Base-by-base conservation (phyloP, 257 asterid genomes). In the Solanum sitiens region DNA sequence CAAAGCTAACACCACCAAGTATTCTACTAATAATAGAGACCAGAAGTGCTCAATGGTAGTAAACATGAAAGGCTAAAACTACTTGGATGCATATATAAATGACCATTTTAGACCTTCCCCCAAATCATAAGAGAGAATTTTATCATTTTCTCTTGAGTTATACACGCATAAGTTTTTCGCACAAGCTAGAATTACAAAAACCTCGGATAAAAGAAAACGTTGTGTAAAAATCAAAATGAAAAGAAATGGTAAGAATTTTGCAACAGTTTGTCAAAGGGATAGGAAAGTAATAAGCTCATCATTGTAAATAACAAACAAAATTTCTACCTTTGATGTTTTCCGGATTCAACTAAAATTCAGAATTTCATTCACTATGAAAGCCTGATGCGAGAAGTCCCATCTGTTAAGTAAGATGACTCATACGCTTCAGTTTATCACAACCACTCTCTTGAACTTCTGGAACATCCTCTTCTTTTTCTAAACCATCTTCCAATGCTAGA, bases 351-450 rank as follows among this genome's bases (percentile, higher is more conserved):
- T 50, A 50, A 80, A 47, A 47, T 80, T 50, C 70, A 27, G 20
- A 53, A 30, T 30, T 80, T 32, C 70, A 82, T 50, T 53, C 85
- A 47, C 11, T 50, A 13, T 10, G 67, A 45, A 94, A 90, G 33
- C 91, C 92, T 42, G 96, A 89, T 86, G 94, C 91, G 87, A 94
- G 95, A 87, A 91, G 92, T 53, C 93, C 95, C 94, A 93, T 92
- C 91, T 92, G 94, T 88, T 93, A 94, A 59, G 93, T 92, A 83
- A 95, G 93, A 88, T 79, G 89, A 88, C 87, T 92, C 95, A 94
- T 86, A 68, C 61, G 77, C 84, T 89, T 90, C 89, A 88, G 87
- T 73, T 88, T 87, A 79, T 93, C 94, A 94, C 94, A 92, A 88
- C 90, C 94, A 82, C 80, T 85, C 56, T 88, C 95, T 92, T 88